Base-by-base conservation (phyloP, 106 monocot species). In the Xerophyta viscosa region DNA sequence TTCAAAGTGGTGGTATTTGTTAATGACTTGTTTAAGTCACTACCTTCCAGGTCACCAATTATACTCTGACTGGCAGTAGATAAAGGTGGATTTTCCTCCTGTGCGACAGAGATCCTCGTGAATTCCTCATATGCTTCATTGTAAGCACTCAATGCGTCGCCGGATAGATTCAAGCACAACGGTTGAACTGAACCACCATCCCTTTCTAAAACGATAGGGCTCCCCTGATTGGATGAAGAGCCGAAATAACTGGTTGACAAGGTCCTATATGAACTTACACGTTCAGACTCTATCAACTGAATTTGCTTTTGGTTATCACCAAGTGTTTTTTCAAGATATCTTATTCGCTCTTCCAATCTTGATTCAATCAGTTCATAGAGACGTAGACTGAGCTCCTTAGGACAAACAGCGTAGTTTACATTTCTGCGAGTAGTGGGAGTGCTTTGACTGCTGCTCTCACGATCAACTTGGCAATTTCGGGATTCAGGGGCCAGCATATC, bases 91-190 rank as follows among this genome's bases (percentile, higher is more conserved):
- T 52, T 46, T 21, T 67, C 56, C 24, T 67, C 56, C 11, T 39
- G 39, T 8, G 36, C 17, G 1, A 63, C 52, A 0, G 50, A 7
- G 6, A 82, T 54, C 46, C 45, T 45, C 58, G 42, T 48, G 52
- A 90, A 74, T 64, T 89, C 88, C 6, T 89, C 76, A 37, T 73
- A 84, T 18, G 77, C 84, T 60, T 85, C 90, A 26, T 75, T 21
- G 31, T 85, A 91, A 27, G 84, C 84, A 50, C 77, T 48, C 51
- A 91, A 37, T 11, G 90, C 90, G 58, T 85, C 77, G 20, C 77
- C 81, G 39, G 68, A 43, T 27, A 91, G 68, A 29, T 85, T 75
- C 29, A 91, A 58, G 56, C 71, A 70, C 45, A 77, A 46, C 1
- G 90, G 69, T 13, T 56, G 52, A 36, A 11, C n/a, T 24, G 20